Conservation (phyloP, 2,329 filamentous ascomycete species). For the Shiraia sp. region DNA sequence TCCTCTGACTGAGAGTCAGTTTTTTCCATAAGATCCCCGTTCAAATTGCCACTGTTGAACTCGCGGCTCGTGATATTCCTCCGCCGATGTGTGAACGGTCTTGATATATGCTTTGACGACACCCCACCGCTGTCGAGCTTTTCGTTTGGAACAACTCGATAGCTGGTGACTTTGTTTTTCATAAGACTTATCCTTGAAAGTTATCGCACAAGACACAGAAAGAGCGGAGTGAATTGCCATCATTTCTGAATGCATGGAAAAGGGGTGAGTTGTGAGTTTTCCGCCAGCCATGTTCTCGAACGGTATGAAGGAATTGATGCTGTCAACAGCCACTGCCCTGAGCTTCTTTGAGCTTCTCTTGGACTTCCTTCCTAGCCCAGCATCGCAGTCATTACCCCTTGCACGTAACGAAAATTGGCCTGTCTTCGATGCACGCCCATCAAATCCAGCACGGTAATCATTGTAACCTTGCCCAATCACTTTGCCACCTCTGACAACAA, state of each 20-base stretch:
- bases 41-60: conserved; percentile 56
- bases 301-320: conserved; percentile 41
- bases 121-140: conserved; percentile 48
- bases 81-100: conserved; percentile 44
- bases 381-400: conserved; percentile 42
- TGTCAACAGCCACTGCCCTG: neutral
- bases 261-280: conserved; percentile 45
- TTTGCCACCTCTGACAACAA: conserved; percentile 58
- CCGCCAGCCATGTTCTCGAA: conserved; percentile 46
- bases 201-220: conserved; percentile 49
- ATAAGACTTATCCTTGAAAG: conserved; percentile 48
- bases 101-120: conserved; percentile 52
- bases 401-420: conserved; percentile 41
- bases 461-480: conserved; percentile 59
- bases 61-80: conserved; percentile 39
- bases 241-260: conserved; percentile 61
- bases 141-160: conserved; percentile 55
- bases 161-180: conserved; percentile 50
- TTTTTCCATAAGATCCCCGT: conserved; percentile 49
- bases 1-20: conserved; percentile 24
- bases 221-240: conserved; percentile 59
- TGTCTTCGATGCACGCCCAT: conserved; percentile 56
- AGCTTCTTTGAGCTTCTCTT: conserved; percentile 16
- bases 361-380: conserved; percentile 41
- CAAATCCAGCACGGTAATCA: conserved; percentile 54